These are phyloP conservation scores for Pisolithus marmoratus DNA, from an alignment of 768 basidiomycete species.

Conservation along the genomic window DNA sequence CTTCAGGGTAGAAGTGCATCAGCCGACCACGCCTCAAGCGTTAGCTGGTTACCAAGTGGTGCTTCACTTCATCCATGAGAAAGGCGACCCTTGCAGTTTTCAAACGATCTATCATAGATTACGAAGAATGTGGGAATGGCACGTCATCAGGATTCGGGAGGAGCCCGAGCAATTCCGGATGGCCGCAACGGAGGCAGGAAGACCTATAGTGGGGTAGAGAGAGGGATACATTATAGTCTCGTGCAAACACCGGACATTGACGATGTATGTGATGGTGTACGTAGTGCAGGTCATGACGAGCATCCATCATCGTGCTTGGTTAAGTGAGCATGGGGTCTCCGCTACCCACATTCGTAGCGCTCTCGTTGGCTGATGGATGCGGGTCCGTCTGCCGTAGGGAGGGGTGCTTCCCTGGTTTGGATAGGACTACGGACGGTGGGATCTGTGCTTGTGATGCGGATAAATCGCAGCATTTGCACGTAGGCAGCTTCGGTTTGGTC, in stretches of 20 bases:
- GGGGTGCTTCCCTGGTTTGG: conserved; percentile 56
- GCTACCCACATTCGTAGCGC: conserved; percentile 26
- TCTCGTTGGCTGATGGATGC: background rate
- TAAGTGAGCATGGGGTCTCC: conserved; percentile 22
- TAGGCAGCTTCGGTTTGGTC: conserved; percentile 71
- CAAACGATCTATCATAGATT: conserved; percentile 66
- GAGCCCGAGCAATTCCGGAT: no score
- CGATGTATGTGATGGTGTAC: background rate
- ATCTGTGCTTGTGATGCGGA: conserved; percentile 62
- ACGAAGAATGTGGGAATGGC: conserved; percentile 65
- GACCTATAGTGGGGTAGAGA: no score
- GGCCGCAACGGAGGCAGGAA: no score
- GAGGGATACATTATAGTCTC: no score
- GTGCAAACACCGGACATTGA: no score
- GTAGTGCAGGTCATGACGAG: conserved; percentile 9
- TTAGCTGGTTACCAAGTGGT: conserved; percentile 48
- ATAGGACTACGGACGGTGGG: conserved; percentile 43
- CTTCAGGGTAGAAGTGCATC: conserved; percentile 77
- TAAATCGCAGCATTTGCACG: conserved; percentile 65
- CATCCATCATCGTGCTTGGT: conserved; percentile 32
- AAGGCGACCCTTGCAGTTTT: conserved; percentile 80
- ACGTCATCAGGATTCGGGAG: conserved; percentile 25
- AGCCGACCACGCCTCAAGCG: conserved; percentile 34
- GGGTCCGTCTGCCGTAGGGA: conserved; percentile 20
- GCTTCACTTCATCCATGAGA: conserved; percentile 74